Evolutionary conservation across 768 basidiomycete species (phyloP).

Genomic region (Hortiboletus flavorubellus): DNA sequence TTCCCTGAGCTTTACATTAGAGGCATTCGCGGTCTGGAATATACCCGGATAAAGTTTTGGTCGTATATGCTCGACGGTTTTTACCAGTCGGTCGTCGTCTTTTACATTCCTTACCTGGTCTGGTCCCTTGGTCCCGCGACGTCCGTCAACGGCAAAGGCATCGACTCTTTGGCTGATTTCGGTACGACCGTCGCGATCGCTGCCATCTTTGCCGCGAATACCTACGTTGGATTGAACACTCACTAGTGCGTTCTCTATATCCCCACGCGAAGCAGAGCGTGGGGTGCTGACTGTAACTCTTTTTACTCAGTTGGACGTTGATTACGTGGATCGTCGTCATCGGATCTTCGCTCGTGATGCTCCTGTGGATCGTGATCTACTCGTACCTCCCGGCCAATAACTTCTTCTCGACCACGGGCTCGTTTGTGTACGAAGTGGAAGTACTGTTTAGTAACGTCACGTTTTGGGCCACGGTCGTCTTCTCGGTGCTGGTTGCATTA

Average conservation of each 20-base stretch:
- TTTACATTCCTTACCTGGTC: constrained; percentile 78
- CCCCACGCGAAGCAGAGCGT: constrained; percentile 2
- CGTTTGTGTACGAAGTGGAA: constrained; percentile 70
- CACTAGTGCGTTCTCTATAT: constrained; percentile 64
- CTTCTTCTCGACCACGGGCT: constrained; percentile 69
- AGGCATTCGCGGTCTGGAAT: constrained; percentile 91
- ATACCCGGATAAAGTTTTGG: constrained; percentile 92
- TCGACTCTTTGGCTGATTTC: constrained; percentile 81
- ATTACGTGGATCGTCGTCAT: constrained; percentile 82
- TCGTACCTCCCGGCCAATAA: constrained; percentile 71
- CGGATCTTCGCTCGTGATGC: constrained; percentile 77
- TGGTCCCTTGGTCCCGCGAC: constrained; percentile 63
- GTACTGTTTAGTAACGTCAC: constrained; percentile 74
- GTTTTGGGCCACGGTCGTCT: constrained; percentile 79
- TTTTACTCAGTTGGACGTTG: constrained; percentile 62
- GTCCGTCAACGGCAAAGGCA: constrained; percentile 76
- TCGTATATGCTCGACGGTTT: constrained; percentile 91
- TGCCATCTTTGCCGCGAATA: constrained; percentile 85
- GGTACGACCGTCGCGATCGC: constrained; percentile 89
- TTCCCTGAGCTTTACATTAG: constrained; percentile 96
- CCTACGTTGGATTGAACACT: constrained; percentile 86
- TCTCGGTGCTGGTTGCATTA: constrained; percentile 69
- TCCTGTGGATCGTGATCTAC: constrained; percentile 86
- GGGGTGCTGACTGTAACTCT: constrained; percentile 1
- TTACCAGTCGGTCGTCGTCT: constrained; percentile 86